A percentile compares a stretch with the other conserved stretches of the same genome.
Evolutionary conservation across 805 yeast genomes (phyloP).

Genomic region (Candida piceae): DNA sequence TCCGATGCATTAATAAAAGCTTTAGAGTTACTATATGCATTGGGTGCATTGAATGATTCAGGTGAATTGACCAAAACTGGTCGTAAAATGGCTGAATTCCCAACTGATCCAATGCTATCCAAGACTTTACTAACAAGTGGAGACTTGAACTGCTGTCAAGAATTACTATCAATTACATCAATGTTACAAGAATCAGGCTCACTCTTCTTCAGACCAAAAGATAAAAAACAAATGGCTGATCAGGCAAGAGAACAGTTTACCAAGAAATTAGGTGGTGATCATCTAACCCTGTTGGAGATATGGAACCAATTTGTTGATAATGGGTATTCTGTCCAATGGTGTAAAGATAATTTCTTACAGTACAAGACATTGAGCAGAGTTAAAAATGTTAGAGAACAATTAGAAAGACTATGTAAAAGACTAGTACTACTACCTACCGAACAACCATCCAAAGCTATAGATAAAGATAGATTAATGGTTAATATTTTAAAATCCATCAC

Average conservation of each 20-base stretch:
- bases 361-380: constrained; percentile 66
- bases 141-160: constrained; percentile 55
- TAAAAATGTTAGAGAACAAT: constrained; percentile 65
- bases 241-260: constrained; percentile 52
- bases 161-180: constrained; percentile 68
- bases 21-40: constrained; percentile 72
- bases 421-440: constrained; percentile 38
- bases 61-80: constrained; percentile 81
- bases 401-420: constrained; percentile 54
- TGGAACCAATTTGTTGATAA: constrained; percentile 72
- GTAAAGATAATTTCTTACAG: constrained; percentile 77
- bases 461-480: constrained; percentile 23
- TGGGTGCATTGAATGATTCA: constrained; percentile 78
- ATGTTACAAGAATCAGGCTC: constrained; percentile 79
- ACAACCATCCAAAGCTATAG: constrained; percentile 23
- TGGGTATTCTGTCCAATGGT: constrained; percentile 74
- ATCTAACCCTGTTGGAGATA: constrained; percentile 65
- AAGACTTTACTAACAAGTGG: constrained; percentile 66
- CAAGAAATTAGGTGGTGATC: constrained; percentile 62
- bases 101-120: constrained; percentile 86
- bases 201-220: constrained; percentile 66
- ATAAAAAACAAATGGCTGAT: constrained; percentile 61
- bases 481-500: constrained; percentile 51
- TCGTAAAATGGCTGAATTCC: constrained; percentile 82
- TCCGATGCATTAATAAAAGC: constrained; percentile 67